Base-by-base conservation (phyloP, 495 filamentous ascomycete species). In the Penicillium taxi region DNA sequence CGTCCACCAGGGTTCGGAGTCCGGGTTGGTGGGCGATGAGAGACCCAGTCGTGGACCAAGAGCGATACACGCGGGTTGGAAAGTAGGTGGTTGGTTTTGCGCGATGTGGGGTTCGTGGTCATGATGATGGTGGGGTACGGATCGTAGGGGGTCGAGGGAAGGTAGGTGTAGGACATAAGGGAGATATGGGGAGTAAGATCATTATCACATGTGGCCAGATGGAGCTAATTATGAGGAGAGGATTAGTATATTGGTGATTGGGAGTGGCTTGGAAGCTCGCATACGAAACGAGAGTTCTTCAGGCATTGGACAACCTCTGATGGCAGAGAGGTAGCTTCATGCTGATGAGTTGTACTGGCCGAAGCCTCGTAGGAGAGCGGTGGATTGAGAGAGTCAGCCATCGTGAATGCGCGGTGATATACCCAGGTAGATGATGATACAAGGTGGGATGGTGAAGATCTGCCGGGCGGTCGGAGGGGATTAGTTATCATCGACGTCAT, bases 111-210 rank as follows among this genome's bases (percentile, higher is more conserved):
- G 57, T 93, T 89, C 39, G 85, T 89, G 30, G 88, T 95, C 87
- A 95, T 94, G 61, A 95, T 80, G 46, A 95, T 89, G 37, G 78
- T 78, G 14, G 84, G 86, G 36, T 72, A 65, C 21, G 73, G 51
- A 22, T 77, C 73, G 63, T 78, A 89, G 12, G 87, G 85, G 5
- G 85, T 84, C 0, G 74, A 77, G 12, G 89, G 82, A 35, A 98
- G 84, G 67, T 94, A 98, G 52, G 91, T 96, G 69, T 96, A 98
- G 66, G 94, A 95, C 91, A 98, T 98, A 46, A 98, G 78, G 17
- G 86, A 90, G 56, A 96, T 84, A 64, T 98, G 91, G 11, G 91
- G 91, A 49, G 75, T 74, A 56, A 90, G 78, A n/a, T n/a, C n/a
- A 49, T 77, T 71, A 56, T 74, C 75, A 60, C 80, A 89, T 39